A percentile compares a stretch with the other conserved stretches of the same genome.
These are phyloP conservation scores for Tricholoma sp. DNA, from an alignment of 768 basidiomycete species.

Conservation along the genomic window DNA sequence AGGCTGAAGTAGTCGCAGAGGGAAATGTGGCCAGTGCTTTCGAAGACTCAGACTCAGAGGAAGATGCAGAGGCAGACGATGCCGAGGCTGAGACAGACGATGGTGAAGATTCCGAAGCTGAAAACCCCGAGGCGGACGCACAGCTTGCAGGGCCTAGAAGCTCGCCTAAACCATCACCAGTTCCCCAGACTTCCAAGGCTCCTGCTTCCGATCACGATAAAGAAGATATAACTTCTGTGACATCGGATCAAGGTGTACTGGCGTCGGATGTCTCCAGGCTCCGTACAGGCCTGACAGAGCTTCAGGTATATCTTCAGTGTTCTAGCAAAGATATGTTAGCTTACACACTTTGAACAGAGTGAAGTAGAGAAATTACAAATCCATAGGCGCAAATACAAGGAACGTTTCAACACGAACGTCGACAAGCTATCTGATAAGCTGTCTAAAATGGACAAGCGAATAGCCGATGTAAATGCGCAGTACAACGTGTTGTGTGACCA, in stretches of 20 bases:
- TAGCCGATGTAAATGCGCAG: slow-evolving; percentile 33
- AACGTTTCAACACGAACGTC: slow-evolving; percentile 36
- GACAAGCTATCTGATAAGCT: slow-evolving; percentile 36
- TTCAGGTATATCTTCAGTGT: slow-evolving; percentile 12
- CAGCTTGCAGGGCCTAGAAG: not conserved
- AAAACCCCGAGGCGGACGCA: not conserved
- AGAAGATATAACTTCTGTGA: not conserved
- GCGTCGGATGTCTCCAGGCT: not conserved
- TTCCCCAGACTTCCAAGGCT: not conserved
- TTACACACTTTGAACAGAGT: slow-evolving; percentile 16
- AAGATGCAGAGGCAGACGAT: not conserved
- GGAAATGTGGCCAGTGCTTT: not conserved
- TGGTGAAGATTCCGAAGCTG: not conserved
- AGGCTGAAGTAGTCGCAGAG: not conserved
- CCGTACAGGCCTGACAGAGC: not conserved
- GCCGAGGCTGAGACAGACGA: not conserved
- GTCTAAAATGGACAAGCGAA: slow-evolving; percentile 32
- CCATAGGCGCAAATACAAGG: slow-evolving; percentile 35
- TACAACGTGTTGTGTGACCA: slow-evolving; percentile 31
- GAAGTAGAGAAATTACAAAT: slow-evolving; percentile 34
- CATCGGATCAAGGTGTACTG: not conserved
- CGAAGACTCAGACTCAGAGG: not conserved
- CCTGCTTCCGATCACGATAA: not conserved
- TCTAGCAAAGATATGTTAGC: not conserved
- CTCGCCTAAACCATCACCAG: not conserved